phyloP scores from a whole-genome alignment of 257 asterid species.

The Solanum raphanifolium region DNA sequence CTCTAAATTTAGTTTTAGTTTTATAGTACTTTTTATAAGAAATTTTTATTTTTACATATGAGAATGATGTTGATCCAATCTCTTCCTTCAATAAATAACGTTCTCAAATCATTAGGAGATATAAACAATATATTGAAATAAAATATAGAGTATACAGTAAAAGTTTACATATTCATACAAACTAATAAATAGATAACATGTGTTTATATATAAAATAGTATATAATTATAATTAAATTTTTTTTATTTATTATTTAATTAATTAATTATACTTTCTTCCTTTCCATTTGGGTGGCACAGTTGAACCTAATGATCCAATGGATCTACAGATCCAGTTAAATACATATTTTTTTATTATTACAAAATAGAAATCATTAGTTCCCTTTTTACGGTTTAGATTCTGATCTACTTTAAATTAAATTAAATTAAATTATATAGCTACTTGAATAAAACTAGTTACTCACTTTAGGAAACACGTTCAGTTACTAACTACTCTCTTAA shows the following conservation, averaged over 20 bases:
- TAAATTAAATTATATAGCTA: background rate
- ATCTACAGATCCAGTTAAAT: background rate
- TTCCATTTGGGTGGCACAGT: background rate
- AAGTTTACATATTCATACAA: background rate
- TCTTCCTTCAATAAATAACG: background rate
- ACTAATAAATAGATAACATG: background rate
- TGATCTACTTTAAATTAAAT: background rate
- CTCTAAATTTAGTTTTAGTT: no score
- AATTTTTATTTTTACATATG: no score
- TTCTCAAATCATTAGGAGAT: no score
- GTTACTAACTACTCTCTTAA: background rate
- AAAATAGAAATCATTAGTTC: background rate
- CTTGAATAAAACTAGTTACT: background rate
- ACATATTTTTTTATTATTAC: no score
- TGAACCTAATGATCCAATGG: background rate
- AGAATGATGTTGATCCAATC: background rate
- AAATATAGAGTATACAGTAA: background rate
- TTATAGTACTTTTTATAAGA: no score
- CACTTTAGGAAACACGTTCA: background rate
- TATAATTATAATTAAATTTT: background rate
- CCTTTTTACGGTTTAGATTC: background rate
- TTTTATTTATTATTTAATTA: background rate
- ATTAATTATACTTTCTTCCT: background rate
- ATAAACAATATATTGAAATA: no score
- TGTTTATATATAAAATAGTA: background rate